These are phyloP conservation scores for Geoglossum cookeanum DNA, from an alignment of 2,329 filamentous ascomycete genomes.

Conservation along the genomic window DNA sequence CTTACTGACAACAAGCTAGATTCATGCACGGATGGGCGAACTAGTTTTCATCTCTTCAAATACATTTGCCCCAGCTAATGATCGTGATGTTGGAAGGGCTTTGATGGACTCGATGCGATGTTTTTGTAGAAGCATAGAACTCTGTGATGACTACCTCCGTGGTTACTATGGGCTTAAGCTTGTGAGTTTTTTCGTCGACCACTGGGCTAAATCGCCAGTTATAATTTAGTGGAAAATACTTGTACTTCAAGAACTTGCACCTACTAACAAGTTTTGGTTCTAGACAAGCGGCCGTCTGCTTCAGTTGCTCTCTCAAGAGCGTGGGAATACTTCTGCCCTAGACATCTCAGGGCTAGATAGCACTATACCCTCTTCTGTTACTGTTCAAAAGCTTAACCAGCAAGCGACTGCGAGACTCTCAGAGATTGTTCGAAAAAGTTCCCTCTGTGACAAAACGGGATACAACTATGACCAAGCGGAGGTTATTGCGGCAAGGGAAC, in stretches of 20 bases:
- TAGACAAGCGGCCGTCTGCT: conserved; percentile 13
- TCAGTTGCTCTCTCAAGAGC: conserved; percentile 11
- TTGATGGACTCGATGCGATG: conserved; percentile 60
- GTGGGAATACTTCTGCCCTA: conserved; percentile 16
- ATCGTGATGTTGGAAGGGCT: conserved; percentile 25
- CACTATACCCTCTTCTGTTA: conserved; percentile 36
- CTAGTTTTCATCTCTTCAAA: conserved; percentile 48
- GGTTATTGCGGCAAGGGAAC: conserved; percentile 48
- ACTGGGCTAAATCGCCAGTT: neutral
- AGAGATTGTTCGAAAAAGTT: conserved; percentile 51
- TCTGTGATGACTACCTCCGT: conserved; percentile 81
- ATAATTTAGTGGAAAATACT: neutral
- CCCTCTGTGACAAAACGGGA: conserved; percentile 43
- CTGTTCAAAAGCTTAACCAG: conserved; percentile 48
- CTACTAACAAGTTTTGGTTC: conserved; percentile 6
- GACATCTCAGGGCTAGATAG: conserved; percentile 9
- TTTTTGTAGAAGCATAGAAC: conserved; percentile 78
- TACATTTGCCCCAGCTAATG: conserved; percentile 16
- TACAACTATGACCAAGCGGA: conserved; percentile 54
- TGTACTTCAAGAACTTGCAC: neutral
- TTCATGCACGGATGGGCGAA: conserved; percentile 77
- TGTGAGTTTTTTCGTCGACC: conserved; percentile 29
- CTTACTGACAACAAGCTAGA: conserved; percentile 26
- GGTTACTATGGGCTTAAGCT: conserved; percentile 84
- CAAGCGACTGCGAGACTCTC: conserved; percentile 53